Percentiles rank a stretch among this genome's conserved stretches.
These are phyloP conservation scores for Gryganskiella cystojenkinii DNA, from an alignment of 192 early-diverging fungal species.

Conservation along the genomic window DNA sequence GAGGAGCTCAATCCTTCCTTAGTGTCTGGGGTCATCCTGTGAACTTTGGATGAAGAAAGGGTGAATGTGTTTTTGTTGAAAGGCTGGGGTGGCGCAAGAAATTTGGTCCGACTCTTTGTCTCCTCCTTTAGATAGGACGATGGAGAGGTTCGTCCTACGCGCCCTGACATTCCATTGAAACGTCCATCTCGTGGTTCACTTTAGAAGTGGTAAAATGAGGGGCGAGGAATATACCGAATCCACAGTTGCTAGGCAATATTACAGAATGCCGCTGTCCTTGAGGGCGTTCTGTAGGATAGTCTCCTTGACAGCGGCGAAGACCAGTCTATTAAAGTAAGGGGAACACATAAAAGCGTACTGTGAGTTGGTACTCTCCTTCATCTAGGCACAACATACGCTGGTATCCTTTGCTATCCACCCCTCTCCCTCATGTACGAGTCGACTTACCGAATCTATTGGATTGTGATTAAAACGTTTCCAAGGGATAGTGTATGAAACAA, in stretches of 20 bases:
- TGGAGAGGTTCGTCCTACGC: too few species aligned
- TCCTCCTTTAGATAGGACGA: too few species aligned
- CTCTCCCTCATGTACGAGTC: not conserved
- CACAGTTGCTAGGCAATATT: not conserved
- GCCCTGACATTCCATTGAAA: not conserved
- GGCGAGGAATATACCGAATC: not conserved
- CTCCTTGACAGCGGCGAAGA: slow-evolving; percentile 93
- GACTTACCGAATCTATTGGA: slow-evolving; percentile 20
- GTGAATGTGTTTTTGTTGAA: too few species aligned
- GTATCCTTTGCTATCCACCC: not conserved
- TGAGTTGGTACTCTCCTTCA: not conserved
- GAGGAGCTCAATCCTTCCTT: too few species aligned
- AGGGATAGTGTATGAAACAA: not conserved
- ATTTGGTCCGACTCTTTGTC: too few species aligned
- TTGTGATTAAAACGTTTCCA: not conserved
- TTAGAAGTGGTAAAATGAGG: not conserved
- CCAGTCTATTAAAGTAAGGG: slow-evolving; percentile 54
- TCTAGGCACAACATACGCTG: not conserved
- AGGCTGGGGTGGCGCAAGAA: too few species aligned
- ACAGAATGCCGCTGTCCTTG: slow-evolving; percentile 78
- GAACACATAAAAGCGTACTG: not conserved
- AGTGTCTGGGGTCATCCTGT: too few species aligned
- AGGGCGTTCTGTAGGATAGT: slow-evolving; percentile 89
- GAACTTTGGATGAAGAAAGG: too few species aligned
- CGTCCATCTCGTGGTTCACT: not conserved